phyloP scores from a whole-genome alignment of 495 filamentous ascomycete species.

The Penicillium riverlandense region DNA sequence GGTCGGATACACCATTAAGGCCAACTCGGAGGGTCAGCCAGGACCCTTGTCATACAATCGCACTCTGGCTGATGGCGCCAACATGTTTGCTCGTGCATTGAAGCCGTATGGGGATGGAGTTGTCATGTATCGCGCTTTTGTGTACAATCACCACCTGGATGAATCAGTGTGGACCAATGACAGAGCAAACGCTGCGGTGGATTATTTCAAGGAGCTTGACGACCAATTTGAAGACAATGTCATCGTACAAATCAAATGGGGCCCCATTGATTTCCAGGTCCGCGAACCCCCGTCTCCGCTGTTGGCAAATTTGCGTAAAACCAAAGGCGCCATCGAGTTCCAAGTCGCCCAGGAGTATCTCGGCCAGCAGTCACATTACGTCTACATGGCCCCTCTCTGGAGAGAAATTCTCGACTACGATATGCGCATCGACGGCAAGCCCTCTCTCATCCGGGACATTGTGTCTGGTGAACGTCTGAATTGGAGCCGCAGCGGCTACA shows the following conservation, averaged over 20 bases:
- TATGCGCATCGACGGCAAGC: constrained; percentile 46
- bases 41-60: constrained; percentile 60
- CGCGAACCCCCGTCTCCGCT: constrained; percentile 58
- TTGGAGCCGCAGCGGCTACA: constrained; percentile 48
- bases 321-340: constrained; percentile 52
- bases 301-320: constrained; percentile 50
- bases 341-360: constrained; percentile 61
- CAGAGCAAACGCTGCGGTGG: constrained; percentile 56
- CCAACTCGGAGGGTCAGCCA: constrained; percentile 62
- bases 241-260: constrained; percentile 63
- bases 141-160: constrained; percentile 50
- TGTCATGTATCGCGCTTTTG: constrained; percentile 64
- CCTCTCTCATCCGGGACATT: constrained; percentile 46
- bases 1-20: constrained; percentile 61
- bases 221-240: constrained; percentile 60
- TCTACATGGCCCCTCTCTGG: constrained; percentile 59
- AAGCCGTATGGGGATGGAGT: constrained; percentile 49
- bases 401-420: constrained; percentile 58
- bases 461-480: constrained; percentile 50
- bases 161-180: constrained; percentile 55
- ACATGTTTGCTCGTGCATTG: constrained; percentile 54
- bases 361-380: constrained; percentile 58
- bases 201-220: constrained; percentile 58
- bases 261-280: constrained; percentile 67
- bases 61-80: constrained; percentile 58